Percentiles rank a stretch among this genome's conserved stretches.
These are phyloP conservation scores for Gossypium turneri DNA, from an alignment of 345 rosid species.

Conservation along the genomic window DNA sequence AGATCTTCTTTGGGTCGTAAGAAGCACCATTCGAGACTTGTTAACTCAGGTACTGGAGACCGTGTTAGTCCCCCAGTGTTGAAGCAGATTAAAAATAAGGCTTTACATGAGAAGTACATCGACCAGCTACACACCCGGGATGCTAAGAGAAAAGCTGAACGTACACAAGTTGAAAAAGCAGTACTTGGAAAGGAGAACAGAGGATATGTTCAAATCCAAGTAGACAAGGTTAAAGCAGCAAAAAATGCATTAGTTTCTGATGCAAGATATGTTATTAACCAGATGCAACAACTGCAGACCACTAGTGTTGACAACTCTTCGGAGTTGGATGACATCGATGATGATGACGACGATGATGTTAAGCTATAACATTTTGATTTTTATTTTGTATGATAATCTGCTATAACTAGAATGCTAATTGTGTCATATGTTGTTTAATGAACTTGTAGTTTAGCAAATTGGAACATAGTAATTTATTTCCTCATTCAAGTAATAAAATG, in stretches of 20 bases:
- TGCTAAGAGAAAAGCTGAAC: constrained; percentile 60
- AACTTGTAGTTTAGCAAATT: too few relatives aligned
- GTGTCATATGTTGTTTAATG: neutral
- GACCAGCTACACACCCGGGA: constrained; percentile 73
- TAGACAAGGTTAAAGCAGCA: constrained; percentile 47
- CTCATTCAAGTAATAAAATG: too few relatives aligned
- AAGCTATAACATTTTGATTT: constrained; percentile 13
- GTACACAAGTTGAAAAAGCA: constrained; percentile 14
- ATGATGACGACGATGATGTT: constrained; percentile 32
- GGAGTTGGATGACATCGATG: constrained; percentile 27
- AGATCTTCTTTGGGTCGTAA: constrained; percentile 34
- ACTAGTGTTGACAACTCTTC: constrained; percentile 26
- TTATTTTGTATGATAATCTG: neutral
- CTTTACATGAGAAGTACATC: constrained; percentile 74
- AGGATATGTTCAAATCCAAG: constrained; percentile 20
- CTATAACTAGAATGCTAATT: neutral
- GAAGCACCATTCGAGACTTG: constrained; percentile 38
- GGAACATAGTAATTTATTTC: too few relatives aligned
- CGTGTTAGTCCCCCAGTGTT: constrained; percentile 59
- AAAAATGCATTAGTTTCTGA: constrained; percentile 47
- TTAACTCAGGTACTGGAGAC: constrained; percentile 20
- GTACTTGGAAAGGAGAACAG: constrained; percentile 46
- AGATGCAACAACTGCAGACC: constrained; percentile 42
- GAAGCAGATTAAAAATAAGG: constrained; percentile 60
- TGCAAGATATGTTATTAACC: constrained; percentile 59